phyloP scores from a whole-genome alignment of 768 basidiomycete genomes.

The Naganishia antarctica region DNA sequence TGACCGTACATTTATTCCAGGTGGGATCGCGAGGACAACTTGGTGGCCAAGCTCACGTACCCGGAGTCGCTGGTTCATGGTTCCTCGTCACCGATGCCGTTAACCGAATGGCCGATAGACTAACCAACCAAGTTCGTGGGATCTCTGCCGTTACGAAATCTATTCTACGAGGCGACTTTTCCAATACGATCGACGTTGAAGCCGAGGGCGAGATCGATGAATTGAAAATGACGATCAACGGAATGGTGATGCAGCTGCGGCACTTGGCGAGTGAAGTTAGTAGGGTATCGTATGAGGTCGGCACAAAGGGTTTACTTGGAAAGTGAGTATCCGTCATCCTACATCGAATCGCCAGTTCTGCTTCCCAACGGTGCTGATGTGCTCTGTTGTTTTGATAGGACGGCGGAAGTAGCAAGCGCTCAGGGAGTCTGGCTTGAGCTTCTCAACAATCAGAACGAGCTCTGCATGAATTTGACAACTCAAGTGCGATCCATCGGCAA shows the following conservation, averaged over 20 bases:
- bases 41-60: conserved; percentile 83
- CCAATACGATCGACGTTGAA: conserved; percentile 79
- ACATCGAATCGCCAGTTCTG: conserved; percentile 37
- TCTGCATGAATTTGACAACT: conserved; percentile 51
- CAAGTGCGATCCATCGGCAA: conserved; percentile 52
- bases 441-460: conserved; percentile 41
- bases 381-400: conserved; percentile 71
- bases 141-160: conserved; percentile 96
- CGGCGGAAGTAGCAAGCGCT: conserved; percentile 83
- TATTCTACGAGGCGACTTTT: conserved; percentile 79
- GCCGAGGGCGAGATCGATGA: conserved; percentile 92
- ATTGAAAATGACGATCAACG: conserved; percentile 82
- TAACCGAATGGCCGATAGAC: conserved; percentile 56
- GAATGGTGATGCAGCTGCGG: conserved; percentile 79
- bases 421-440: conserved; percentile 83
- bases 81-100: conserved; percentile 81
- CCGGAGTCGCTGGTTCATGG: conserved; percentile 92
- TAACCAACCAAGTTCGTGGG: conserved; percentile 67
- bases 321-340: too few species aligned
- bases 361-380: conserved; percentile 70
- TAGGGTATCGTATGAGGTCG: conserved; percentile 59
- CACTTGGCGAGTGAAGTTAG: conserved; percentile 90
- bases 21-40: conserved; percentile 56
- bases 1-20: conserved; percentile 35
- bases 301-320: conserved; percentile 64